Evolutionary conservation across 495 filamentous ascomycete species (phyloP).

Genomic region (Physcia stellaris): DNA sequence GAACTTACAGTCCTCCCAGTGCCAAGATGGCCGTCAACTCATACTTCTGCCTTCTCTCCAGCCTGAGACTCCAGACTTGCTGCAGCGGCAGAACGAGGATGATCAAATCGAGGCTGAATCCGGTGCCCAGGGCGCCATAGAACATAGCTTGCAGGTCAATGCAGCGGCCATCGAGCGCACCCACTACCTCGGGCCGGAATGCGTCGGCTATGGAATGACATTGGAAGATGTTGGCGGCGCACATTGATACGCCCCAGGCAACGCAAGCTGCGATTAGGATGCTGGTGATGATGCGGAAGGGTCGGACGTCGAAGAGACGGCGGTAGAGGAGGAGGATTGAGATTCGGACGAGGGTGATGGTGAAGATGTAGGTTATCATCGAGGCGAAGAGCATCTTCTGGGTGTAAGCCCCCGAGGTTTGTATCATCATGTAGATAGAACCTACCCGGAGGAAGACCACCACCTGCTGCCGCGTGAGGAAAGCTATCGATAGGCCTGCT

Average conservation of each 20-base stretch:
- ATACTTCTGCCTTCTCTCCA: constrained; percentile 12
- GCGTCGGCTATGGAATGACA: constrained; percentile 28
- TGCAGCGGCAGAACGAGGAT: constrained; percentile 30
- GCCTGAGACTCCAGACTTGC: constrained; percentile 9
- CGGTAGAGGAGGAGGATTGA: constrained; percentile 25
- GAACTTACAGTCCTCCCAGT: constrained; percentile 18
- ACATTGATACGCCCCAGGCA: constrained; percentile 26
- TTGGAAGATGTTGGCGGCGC: constrained; percentile 30
- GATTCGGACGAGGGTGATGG: constrained; percentile 21
- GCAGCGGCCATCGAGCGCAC: constrained; percentile 21
- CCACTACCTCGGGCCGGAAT: constrained; percentile 22
- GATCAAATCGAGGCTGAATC: constrained; percentile 30
- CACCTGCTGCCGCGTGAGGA: constrained; percentile 3
- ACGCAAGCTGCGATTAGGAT: constrained; percentile 24
- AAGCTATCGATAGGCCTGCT: constrained; percentile 1
- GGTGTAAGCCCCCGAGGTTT: too few relatives aligned
- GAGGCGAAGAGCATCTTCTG: constrained; percentile 23
- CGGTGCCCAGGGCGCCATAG: constrained; percentile 28
- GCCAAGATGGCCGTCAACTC: constrained; percentile 15
- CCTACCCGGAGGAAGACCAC: not conserved
- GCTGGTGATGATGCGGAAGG: constrained; percentile 18
- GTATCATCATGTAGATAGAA: too few relatives aligned
- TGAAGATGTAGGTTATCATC: constrained; percentile 22
- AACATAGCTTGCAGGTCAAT: constrained; percentile 30
- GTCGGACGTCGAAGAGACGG: constrained; percentile 19